Percentiles rank a stretch among this genome's conserved stretches.
Evolutionary conservation across 2,329 filamentous ascomycete species (phyloP).

Genomic region (Amylocarpus encephaloides): DNA sequence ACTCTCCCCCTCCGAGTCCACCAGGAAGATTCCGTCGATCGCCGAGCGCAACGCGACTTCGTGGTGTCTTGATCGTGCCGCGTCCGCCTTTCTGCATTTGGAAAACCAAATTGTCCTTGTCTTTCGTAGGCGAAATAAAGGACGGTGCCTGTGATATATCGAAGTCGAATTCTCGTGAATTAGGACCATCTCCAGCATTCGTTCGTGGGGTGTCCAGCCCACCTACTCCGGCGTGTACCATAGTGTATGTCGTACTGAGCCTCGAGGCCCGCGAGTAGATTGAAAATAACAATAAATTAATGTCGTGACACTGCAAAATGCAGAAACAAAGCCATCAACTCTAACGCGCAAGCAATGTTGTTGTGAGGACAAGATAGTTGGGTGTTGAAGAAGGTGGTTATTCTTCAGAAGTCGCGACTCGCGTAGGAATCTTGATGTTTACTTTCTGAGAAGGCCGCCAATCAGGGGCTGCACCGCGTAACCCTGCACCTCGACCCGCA

Average conservation of each 20-base stretch:
- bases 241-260: slow-evolving; percentile 34
- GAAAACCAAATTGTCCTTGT: slow-evolving; percentile 67
- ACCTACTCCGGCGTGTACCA: slow-evolving; percentile 58
- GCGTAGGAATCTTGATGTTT: not conserved
- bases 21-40: slow-evolving; percentile 66
- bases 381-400: not conserved
- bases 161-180: slow-evolving; percentile 61
- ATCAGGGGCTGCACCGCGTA: not conserved
- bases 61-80: slow-evolving; percentile 61
- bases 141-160: slow-evolving; percentile 85
- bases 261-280: slow-evolving; percentile 14
- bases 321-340: slow-evolving; percentile 26
- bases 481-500: not conserved
- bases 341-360: slow-evolving; percentile 24
- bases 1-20: slow-evolving; percentile 63
- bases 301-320: slow-evolving; percentile 19
- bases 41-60: slow-evolving; percentile 59
- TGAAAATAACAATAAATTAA: slow-evolving; percentile 18
- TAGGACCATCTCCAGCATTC: slow-evolving; percentile 77
- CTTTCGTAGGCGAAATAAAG: slow-evolving; percentile 73
- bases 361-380: not conserved
- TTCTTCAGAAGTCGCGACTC: slow-evolving; percentile 19
- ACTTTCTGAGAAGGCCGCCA: not conserved
- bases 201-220: slow-evolving; percentile 82
- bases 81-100: slow-evolving; percentile 63